Evolutionary conservation across 2,329 filamentous ascomycete genomes (phyloP).

Genomic region (Laburnicola sp.): DNA sequence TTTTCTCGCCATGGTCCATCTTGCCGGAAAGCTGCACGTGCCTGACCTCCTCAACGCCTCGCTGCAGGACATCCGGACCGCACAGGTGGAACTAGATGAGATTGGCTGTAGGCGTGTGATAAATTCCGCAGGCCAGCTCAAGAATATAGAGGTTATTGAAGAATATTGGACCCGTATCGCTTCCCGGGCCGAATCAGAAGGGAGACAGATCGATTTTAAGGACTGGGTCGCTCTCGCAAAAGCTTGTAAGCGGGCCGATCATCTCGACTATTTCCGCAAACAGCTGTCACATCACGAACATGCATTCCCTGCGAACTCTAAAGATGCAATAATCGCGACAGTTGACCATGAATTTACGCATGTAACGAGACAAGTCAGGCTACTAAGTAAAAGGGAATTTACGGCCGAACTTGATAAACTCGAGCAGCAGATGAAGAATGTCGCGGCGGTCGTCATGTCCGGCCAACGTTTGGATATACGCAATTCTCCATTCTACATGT

Average conservation of each 20-base stretch:
- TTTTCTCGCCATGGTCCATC: conserved; percentile 34
- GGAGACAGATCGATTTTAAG: conserved; percentile 22
- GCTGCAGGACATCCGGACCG: conserved; percentile 29
- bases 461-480: conserved; percentile 42
- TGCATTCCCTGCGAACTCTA: conserved; percentile 20
- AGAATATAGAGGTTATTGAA: conserved; percentile 29
- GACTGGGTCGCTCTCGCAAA: conserved; percentile 42
- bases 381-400: conserved; percentile 23
- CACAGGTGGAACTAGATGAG: conserved; percentile 21
- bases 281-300: conserved; percentile 34
- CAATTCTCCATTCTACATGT: conserved; percentile 43
- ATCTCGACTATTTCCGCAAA: conserved; percentile 25
- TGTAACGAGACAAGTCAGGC: conserved; percentile 10
- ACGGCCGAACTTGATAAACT: conserved; percentile 23
- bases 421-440: conserved; percentile 29
- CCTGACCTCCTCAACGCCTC: conserved; percentile 29
- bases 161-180: conserved; percentile 36
- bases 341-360: conserved; percentile 6
- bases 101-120: conserved; percentile 31
- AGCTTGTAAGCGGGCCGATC: conserved; percentile 32
- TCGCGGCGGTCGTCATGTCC: conserved; percentile 38
- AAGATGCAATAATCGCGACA: conserved; percentile 11
- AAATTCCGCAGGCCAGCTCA: conserved; percentile 33
- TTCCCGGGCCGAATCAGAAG: conserved; percentile 24
- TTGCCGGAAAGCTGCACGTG: conserved; percentile 33